Evolutionary conservation across 345 rosid species (phyloP).

Genomic region (Viola odorata): DNA sequence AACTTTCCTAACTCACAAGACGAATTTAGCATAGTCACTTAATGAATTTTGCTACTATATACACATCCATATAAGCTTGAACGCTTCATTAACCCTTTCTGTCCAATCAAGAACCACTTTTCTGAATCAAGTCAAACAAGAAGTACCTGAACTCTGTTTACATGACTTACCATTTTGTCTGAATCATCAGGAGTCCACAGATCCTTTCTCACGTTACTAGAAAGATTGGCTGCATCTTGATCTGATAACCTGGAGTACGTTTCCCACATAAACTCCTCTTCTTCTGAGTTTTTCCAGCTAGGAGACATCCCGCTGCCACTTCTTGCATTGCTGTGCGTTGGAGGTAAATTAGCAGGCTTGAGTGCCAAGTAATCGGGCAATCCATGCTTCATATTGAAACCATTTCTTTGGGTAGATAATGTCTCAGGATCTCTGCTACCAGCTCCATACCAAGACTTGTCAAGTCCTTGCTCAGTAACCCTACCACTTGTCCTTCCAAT

Average conservation of each 20-base stretch:
- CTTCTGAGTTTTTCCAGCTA: conserved; percentile 95
- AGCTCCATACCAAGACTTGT: conserved; percentile 53
- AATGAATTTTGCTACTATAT: no score
- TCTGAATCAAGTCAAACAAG: neutral
- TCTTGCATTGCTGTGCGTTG: conserved; percentile 29
- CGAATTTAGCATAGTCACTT: neutral
- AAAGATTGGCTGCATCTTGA: conserved; percentile 39
- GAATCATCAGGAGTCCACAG: conserved; percentile 45
- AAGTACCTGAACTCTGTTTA: neutral
- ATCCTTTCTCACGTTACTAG: conserved; percentile 47
- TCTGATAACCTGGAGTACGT: conserved; percentile 66
- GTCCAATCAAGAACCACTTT: neutral
- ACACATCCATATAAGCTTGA: no score
- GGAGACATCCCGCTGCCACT: conserved; percentile 40
- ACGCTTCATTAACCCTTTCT: no score
- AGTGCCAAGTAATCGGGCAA: conserved; percentile 38
- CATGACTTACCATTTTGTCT: conserved; percentile 57
- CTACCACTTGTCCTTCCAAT: conserved; percentile 49
- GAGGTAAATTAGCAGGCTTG: conserved; percentile 38
- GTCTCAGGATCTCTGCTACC: conserved; percentile 45
- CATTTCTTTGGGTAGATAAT: conserved; percentile 56
- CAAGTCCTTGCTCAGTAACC: conserved; percentile 53
- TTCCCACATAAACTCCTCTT: conserved; percentile 98
- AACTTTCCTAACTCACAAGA: neutral
- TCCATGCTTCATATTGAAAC: conserved; percentile 49